Evolutionary conservation across 2,329 filamentous ascomycete genomes (phyloP).

Genomic region (Scedosporium boydii): DNA sequence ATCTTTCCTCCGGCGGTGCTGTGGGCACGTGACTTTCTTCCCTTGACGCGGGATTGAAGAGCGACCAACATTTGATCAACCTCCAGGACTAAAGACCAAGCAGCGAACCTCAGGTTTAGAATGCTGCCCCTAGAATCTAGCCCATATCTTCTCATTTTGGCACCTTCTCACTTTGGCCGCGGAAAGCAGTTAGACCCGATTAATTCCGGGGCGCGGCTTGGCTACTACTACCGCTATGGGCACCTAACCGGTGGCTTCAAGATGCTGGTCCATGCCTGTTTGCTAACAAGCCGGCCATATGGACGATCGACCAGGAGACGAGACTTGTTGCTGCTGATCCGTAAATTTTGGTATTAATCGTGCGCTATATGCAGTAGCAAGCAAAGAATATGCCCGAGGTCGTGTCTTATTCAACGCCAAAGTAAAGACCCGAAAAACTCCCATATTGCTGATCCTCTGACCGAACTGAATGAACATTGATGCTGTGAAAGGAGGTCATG

Average conservation of each 20-base stretch:
- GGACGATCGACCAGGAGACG: too few relatives aligned
- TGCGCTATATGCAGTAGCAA: neutral
- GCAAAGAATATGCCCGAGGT: neutral
- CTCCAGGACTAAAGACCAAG: too few relatives aligned
- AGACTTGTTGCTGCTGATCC: neutral
- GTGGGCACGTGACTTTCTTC: constrained; percentile 1
- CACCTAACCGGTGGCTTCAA: too few relatives aligned
- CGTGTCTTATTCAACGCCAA: neutral
- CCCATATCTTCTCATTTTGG: too few relatives aligned
- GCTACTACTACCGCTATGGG: too few relatives aligned
- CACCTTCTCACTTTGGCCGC: too few relatives aligned
- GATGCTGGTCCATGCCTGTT: too few relatives aligned
- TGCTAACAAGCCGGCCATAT: too few relatives aligned
- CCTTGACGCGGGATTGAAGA: neutral
- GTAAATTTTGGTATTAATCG: neutral
- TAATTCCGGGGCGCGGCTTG: too few relatives aligned
- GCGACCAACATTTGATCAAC: too few relatives aligned
- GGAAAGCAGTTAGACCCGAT: neutral
- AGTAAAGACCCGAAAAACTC: neutral
- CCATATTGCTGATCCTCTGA: neutral
- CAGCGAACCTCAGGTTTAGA: too few relatives aligned
- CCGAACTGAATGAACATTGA: neutral
- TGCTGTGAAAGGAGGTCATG: neutral
- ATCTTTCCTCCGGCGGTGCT: neutral
- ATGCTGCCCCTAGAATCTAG: too few relatives aligned